Evolutionary conservation across 371 early-diverging fungal species (phyloP), one percentile per base, ranked within the genome.

Genomic region (Paraphysoderma sedebokerense): DNA sequence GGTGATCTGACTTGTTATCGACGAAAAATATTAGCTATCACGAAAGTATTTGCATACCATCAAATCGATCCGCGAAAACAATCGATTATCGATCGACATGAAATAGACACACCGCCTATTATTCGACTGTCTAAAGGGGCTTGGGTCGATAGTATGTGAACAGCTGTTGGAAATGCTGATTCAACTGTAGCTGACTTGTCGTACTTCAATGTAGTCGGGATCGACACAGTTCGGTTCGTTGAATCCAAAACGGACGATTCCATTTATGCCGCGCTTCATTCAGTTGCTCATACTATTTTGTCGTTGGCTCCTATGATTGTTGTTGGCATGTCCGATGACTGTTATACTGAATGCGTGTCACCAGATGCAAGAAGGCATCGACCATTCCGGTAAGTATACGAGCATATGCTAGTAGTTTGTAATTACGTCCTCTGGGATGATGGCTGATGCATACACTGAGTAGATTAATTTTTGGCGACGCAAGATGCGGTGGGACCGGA

Each of bases 111-210:
- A 13, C 55, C 58, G 0, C 27, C 28, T 3, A 12, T 54, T 7
- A 20, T 30, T 3, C 24, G 34, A 5, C 11, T 13, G 6, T 20
- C 50, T 7, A 9, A 2, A 0, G 61, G 52, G 17, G 11, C 53
- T 19, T 60, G 57, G 60, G 33, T 62, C 1, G 55, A 57, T 24
- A 6, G 59, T 1, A 54, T 58, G 0, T 28, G 28, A 1, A 12
- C 17, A 1, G 15, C 47, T 12, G 36, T 24, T 7, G 30, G 26
- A 17, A 19, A 17, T 9, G 5, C 31, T 1, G 42, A 31, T 9
- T n/a, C 30, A 17, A 1, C 27, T 20, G 23, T n/a, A 1, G 13
- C 2, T 17, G 11, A 13, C 41, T 15, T 22, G 2, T n/a, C n/a
- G n/a, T n/a, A n/a, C n/a, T n/a, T n/a, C n/a, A n/a, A n/a, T n/a